phyloP scores from a whole-genome alignment of 2,329 filamentous ascomycete genomes.

The Alternaria gaisen region DNA sequence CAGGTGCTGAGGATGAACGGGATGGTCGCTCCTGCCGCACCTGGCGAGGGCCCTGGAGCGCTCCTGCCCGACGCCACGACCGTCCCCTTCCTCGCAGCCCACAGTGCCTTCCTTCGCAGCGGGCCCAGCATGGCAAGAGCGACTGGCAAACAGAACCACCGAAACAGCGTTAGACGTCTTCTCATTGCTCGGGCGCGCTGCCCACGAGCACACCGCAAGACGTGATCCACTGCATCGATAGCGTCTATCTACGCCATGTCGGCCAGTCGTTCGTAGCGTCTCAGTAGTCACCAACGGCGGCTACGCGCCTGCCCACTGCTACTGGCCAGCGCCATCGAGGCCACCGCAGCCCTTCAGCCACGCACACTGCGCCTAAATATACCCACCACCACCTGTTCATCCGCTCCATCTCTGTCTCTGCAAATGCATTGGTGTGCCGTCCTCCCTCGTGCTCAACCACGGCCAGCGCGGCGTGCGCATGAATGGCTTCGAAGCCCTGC shows the following conservation, averaged over 20 bases:
- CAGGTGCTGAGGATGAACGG: background rate
- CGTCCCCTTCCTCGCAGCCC: background rate
- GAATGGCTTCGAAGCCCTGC: constrained; percentile 7
- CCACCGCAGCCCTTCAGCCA: constrained; percentile 29
- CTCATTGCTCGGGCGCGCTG: constrained; percentile 37
- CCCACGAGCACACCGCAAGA: constrained; percentile 36
- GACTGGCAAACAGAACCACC: constrained; percentile 17
- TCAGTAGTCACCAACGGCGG: constrained; percentile 32
- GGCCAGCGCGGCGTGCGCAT: constrained; percentile 8
- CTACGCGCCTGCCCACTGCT: constrained; percentile 25
- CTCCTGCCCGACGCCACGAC: constrained; percentile 6
- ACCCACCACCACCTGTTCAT: constrained; percentile 17
- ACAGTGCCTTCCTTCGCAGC: constrained; percentile 1
- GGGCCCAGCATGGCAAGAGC: constrained; percentile 14
- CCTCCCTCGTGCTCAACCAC: background rate
- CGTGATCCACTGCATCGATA: constrained; percentile 30
- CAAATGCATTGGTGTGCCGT: background rate
- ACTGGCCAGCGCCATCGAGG: constrained; percentile 24
- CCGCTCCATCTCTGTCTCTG: constrained; percentile 6
- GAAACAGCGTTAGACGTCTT: constrained; percentile 13
- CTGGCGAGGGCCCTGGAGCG: constrained; percentile 10
- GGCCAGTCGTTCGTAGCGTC: constrained; percentile 35
- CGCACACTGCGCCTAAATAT: constrained; percentile 34
- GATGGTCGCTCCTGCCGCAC: constrained; percentile 12
- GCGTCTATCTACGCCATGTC: constrained; percentile 32